A percentile compares a stretch with the other conserved stretches of the same genome.
Conservation (phyloP, 2,329 filamentous ascomycete species). For the Catunica adiposa region DNA sequence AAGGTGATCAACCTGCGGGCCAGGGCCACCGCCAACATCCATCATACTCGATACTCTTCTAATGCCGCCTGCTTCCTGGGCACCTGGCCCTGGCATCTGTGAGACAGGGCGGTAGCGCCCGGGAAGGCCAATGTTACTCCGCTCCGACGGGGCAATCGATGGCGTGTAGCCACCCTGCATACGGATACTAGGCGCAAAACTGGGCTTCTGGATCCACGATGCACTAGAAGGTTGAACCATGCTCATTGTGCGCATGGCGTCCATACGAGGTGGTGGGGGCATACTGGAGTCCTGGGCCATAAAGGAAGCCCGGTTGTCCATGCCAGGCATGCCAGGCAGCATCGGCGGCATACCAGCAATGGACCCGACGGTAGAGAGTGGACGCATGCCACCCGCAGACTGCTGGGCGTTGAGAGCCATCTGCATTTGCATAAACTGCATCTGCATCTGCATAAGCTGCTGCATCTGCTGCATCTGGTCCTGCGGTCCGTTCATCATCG, state of each 20-base stretch:
- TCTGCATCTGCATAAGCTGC: conserved; percentile 46
- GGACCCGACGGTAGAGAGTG: conserved; percentile 9
- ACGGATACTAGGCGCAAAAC: conserved; percentile 35
- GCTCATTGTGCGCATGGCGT: conserved; percentile 57
- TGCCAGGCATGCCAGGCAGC: conserved; percentile 34
- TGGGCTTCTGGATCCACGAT: conserved; percentile 34
- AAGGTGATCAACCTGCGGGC: conserved; percentile 16
- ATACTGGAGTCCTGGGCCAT: conserved; percentile 28
- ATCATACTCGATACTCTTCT: conserved; percentile 8
- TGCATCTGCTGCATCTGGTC: conserved; percentile 26
- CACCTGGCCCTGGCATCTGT: conserved; percentile 32
- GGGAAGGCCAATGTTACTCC: conserved; percentile 82
- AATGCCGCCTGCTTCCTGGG: conserved; percentile 15
- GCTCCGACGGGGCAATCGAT: conserved; percentile 88
- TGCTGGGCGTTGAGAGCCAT: conserved; percentile 53
- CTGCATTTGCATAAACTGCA: conserved; percentile 86
- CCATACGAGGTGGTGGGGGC: conserved; percentile 28
- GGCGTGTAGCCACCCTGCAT: conserved; percentile 52
- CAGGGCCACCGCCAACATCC: conserved; percentile 1
- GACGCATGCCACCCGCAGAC: conserved; percentile 7
- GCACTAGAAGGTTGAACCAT: conserved; percentile 57
- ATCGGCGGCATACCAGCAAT: conserved; percentile 38
- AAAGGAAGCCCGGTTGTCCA: conserved; percentile 31
- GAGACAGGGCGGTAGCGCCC: conserved; percentile 84
- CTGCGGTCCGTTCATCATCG: conserved; percentile 13